Percentiles rank a stretch among this genome's conserved stretches.
Conservation (phyloP, 176 grass and related monocot genomes). For the Stipa capillata region DNA sequence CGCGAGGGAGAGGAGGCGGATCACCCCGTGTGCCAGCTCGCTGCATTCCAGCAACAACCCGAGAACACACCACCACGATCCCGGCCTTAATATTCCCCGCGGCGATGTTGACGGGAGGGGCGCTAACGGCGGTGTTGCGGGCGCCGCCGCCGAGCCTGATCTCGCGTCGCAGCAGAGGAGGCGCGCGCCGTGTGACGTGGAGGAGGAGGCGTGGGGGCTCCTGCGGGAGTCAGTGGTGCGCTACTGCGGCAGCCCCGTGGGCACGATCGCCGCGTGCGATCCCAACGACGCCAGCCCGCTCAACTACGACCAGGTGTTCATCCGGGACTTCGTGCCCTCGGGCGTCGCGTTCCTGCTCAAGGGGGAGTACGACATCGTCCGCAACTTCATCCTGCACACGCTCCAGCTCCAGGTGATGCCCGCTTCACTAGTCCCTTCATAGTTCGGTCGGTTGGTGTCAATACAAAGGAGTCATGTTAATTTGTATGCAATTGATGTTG, state of each 20-base stretch:
- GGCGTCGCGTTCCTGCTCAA: constrained; percentile 84
- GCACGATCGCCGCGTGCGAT: constrained; percentile 84
- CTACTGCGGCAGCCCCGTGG: constrained; percentile 80
- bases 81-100: neutral
- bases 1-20: neutral
- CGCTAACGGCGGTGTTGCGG: constrained; percentile 9
- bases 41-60: neutral
- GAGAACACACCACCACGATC: too few species aligned
- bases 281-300: constrained; percentile 62
- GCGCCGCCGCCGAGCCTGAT: neutral
- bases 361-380: constrained; percentile 86
- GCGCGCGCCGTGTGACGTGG: constrained; percentile 11
- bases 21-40: neutral
- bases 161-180: neutral
- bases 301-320: constrained; percentile 95
- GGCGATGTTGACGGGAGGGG: constrained; percentile 13
- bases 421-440: neutral
- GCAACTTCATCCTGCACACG: constrained; percentile 90
- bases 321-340: constrained; percentile 89
- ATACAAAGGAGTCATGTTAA: neutral
- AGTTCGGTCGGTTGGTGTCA: neutral
- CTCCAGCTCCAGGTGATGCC: constrained; percentile 76
- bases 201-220: constrained; percentile 67
- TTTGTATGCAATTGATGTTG: neutral
- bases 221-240: constrained; percentile 57